These are phyloP conservation scores for Fusarium coicis DNA, from an alignment of 2,329 filamentous ascomycete genomes.

Conservation along the genomic window DNA sequence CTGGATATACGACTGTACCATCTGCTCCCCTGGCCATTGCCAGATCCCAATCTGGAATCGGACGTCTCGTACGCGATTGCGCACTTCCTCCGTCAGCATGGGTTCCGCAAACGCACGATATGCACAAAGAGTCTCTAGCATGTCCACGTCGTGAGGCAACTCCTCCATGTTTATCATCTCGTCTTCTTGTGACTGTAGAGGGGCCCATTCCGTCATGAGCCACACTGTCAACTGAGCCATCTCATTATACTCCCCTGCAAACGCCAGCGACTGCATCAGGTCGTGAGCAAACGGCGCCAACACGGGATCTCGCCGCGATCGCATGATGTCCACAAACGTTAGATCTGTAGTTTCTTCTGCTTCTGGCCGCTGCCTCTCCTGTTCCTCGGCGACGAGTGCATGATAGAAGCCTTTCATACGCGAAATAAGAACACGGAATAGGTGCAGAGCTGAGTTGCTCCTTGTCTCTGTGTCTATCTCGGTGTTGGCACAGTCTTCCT, in stretches of 20 bases:
- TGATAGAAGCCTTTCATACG: conserved; percentile 45
- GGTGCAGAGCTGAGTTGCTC: conserved; percentile 13
- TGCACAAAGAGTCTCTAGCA: conserved; percentile 54
- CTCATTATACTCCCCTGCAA: conserved; percentile 67
- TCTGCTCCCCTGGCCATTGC: conserved; percentile 54
- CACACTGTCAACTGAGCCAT: conserved; percentile 69
- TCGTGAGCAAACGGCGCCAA: conserved; percentile 58
- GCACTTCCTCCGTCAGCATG: conserved; percentile 49
- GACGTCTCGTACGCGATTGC: conserved; percentile 46
- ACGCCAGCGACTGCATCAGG: conserved; percentile 72
- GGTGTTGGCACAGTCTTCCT: conserved; percentile 9
- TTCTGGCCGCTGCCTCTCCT: conserved; percentile 29
- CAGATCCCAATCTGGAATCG: conserved; percentile 42
- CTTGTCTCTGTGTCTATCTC: conserved; percentile 3
- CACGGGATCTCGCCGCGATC: conserved; percentile 48
- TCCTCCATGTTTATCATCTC: conserved; percentile 51
- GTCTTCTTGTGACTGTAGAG: conserved; percentile 48
- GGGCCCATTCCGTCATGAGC: conserved; percentile 62
- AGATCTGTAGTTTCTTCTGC: conserved; percentile 37
- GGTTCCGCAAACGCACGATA: conserved; percentile 62
- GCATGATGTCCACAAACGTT: conserved; percentile 49
- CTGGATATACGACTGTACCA: conserved; percentile 50
- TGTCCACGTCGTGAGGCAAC: conserved; percentile 47
- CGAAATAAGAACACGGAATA: conserved; percentile 35
- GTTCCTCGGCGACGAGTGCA: conserved; percentile 42